Percentiles rank a stretch among this genome's conserved stretches.
These are phyloP conservation scores for Rubroboletus satanas DNA, from an alignment of 768 basidiomycete genomes.

Conservation along the genomic window DNA sequence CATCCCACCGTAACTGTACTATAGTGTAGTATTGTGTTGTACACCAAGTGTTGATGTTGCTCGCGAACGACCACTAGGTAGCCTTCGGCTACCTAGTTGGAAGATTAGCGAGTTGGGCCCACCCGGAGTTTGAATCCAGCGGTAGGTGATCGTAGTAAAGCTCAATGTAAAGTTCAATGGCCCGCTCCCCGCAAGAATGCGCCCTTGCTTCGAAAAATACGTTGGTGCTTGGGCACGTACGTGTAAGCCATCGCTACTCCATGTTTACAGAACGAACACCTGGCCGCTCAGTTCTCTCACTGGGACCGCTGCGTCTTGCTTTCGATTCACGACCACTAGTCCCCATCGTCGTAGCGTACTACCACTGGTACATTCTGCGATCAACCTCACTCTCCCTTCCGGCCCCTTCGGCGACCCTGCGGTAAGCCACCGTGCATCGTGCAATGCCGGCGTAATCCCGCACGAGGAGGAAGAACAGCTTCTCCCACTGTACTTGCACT, in stretches of 20 bases:
- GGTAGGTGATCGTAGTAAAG: too few species aligned
- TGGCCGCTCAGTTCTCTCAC: not conserved
- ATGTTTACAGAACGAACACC: not conserved
- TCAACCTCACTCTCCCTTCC: constrained; percentile 26
- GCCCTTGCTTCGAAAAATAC: not conserved
- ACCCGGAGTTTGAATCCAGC: too few species aligned
- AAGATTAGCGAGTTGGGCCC: too few species aligned
- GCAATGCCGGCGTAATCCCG: constrained; percentile 4
- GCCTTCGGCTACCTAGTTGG: too few species aligned
- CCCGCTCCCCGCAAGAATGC: not conserved
- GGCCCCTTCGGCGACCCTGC: constrained; percentile 21
- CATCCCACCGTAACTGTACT: not conserved
- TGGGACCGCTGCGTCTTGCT: not conserved
- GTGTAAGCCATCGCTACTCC: not conserved
- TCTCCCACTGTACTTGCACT: constrained; percentile 18
- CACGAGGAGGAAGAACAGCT: constrained; percentile 19
- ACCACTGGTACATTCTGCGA: constrained; percentile 21
- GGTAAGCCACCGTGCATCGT: constrained; percentile 16
- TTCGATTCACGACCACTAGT: not conserved
- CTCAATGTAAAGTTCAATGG: too few species aligned
- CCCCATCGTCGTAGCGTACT: constrained; percentile 10
- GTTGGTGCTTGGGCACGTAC: not conserved
- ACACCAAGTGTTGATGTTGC: not conserved
- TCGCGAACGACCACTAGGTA: not conserved
- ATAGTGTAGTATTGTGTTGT: not conserved